phyloP scores from a whole-genome alignment of 1,139 yeast species.

The Magnusiomyces tetraspermus region DNA sequence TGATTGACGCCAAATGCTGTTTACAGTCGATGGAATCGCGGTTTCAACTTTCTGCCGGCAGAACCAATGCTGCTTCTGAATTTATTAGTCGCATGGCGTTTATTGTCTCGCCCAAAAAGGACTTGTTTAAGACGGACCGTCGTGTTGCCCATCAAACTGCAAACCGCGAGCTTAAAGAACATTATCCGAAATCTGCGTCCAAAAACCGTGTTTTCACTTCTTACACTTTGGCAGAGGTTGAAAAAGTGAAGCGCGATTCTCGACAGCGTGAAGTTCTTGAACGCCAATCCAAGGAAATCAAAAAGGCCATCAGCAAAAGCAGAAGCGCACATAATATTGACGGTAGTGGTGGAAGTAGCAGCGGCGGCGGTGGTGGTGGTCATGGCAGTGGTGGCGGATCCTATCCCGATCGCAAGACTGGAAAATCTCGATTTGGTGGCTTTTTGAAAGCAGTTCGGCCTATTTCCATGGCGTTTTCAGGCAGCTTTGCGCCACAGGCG shows the following conservation, averaged over 20 bases:
- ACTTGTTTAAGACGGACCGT: conserved; percentile 25
- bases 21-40: conserved; percentile 11
- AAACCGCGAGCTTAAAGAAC: conserved; percentile 36
- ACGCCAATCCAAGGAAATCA: conserved; percentile 33
- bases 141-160: conserved; percentile 37
- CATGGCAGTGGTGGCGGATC: background rate
- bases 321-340: background rate
- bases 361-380: too few species aligned
- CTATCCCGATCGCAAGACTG: conserved; percentile 22
- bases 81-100: conserved; percentile 21
- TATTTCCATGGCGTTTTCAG: conserved; percentile 34
- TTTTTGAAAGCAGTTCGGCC: conserved; percentile 36
- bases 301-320: conserved; percentile 20
- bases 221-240: conserved; percentile 41
- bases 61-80: background rate
- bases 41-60: conserved; percentile 1
- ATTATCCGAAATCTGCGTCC: conserved; percentile 26
- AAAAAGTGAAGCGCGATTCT: conserved; percentile 44
- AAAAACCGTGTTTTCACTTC: conserved; percentile 38
- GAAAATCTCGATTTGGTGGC: conserved; percentile 28
- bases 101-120: conserved; percentile 26
- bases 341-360: background rate
- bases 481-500: conserved; percentile 22
- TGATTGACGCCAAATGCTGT: conserved; percentile 35
- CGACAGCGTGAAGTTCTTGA: conserved; percentile 39